Conservation (phyloP, 148 eudicot species). For the Silene uniflora region DNA sequence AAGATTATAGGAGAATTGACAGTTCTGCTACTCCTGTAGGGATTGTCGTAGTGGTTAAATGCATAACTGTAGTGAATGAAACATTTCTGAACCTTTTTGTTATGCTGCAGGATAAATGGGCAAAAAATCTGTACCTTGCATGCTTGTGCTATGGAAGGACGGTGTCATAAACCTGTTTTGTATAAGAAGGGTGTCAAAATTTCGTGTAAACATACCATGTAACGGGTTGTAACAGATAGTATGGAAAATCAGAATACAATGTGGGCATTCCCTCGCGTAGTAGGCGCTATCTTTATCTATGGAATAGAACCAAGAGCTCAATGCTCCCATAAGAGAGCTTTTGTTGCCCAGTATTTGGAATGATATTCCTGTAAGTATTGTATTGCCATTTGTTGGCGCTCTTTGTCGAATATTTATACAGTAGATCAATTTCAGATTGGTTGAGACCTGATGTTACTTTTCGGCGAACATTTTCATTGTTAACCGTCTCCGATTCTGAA, state of each 20-base stretch:
- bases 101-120: conserved; percentile 77
- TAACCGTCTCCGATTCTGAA: too few relatives aligned
- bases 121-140: conserved; percentile 74
- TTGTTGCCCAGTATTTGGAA: conserved; percentile 19
- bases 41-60: not conserved
- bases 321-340: conserved; percentile 12
- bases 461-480: too few relatives aligned
- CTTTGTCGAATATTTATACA: conserved; percentile 13
- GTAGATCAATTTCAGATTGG: not conserved
- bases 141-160: conserved; percentile 77
- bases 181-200: not conserved
- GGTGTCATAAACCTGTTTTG: conserved; percentile 42
- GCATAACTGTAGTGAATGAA: not conserved
- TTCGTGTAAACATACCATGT: conserved; percentile 16
- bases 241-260: not conserved
- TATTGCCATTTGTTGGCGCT: conserved; percentile 19
- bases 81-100: not conserved
- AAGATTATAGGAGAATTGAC: not conserved
- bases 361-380: conserved; percentile 16
- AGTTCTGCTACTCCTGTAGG: not conserved
- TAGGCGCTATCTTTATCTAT: conserved; percentile 12
- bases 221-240: conserved; percentile 10
- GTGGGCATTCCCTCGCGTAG: conserved; percentile 3
- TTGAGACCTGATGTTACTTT: too few relatives aligned
- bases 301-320: conserved; percentile 22